A percentile compares a stretch with the other conserved stretches of the same genome.
These are phyloP conservation scores for Babesia gibsoni DNA, from an alignment of 169 alveolate genomes.

Conservation along the genomic window DNA sequence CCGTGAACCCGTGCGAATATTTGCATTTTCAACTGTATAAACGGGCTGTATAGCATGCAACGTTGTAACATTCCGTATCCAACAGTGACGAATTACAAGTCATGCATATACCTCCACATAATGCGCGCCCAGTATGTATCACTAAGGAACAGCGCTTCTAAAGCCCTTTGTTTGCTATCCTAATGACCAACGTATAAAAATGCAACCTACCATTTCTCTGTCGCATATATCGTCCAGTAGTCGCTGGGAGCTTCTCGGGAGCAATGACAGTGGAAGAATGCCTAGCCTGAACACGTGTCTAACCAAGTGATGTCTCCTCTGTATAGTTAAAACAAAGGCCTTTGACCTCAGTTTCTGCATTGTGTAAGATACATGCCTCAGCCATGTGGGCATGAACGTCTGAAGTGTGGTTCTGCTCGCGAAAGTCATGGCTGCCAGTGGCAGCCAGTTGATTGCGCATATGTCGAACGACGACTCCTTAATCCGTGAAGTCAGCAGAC, in stretches of 20 bases:
- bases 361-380: constrained; percentile 46
- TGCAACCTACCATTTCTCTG: constrained; percentile 32
- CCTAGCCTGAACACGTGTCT: constrained; percentile 54
- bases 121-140: no score
- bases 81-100: no score
- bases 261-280: constrained; percentile 31
- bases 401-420: constrained; percentile 53
- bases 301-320: constrained; percentile 49
- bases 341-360: constrained; percentile 48
- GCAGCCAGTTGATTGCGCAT: constrained; percentile 63
- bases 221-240: constrained; percentile 56
- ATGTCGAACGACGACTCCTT: constrained; percentile 56
- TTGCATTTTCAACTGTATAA: background rate
- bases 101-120: no score
- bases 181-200: no score
- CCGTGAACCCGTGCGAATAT: background rate
- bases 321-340: constrained; percentile 50
- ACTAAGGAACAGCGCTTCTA: no score
- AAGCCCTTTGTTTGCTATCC: no score
- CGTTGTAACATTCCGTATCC: no score
- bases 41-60: no score
- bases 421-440: constrained; percentile 52
- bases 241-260: constrained; percentile 7
- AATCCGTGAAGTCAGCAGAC: constrained; percentile 23
- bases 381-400: constrained; percentile 61